Evolutionary conservation across 441 rosid genomes (phyloP).

Genomic region (Jatropha multifida): DNA sequence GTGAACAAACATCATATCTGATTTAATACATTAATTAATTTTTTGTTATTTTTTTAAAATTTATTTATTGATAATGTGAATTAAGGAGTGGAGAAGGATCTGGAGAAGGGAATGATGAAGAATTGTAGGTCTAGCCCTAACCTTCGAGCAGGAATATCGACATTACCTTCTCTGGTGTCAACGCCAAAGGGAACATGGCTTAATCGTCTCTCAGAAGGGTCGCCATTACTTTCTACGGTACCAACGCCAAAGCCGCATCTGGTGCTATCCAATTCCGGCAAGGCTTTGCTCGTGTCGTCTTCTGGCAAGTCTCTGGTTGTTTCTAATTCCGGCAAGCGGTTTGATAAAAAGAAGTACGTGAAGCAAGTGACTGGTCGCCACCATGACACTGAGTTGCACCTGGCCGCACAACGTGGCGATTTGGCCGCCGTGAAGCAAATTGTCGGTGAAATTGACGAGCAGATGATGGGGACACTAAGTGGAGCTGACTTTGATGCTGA

Average conservation of each 20-base stretch:
- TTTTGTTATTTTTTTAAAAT: not conserved
- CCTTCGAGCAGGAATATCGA: not conserved
- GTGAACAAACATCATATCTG: not conserved
- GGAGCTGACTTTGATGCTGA: slow-evolving; percentile 79
- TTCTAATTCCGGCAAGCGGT: slow-evolving; percentile 72
- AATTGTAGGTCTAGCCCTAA: not conserved
- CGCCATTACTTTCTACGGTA: slow-evolving; percentile 34
- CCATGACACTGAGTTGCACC: slow-evolving; percentile 92
- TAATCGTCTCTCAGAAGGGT: slow-evolving; percentile 26
- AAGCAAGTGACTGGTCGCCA: slow-evolving; percentile 94
- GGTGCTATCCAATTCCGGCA: slow-evolving; percentile 60
- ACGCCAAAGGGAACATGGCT: slow-evolving; percentile 27
- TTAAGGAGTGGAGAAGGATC: not conserved
- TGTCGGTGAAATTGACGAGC: slow-evolving; percentile 70
- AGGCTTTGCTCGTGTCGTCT: slow-evolving; percentile 55
- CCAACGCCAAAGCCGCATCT: slow-evolving; percentile 53
- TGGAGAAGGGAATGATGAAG: not conserved
- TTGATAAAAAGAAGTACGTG: slow-evolving; percentile 81
- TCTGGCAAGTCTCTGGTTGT: slow-evolving; percentile 64
- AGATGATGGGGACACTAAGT: slow-evolving; percentile 54
- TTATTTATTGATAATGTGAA: not conserved
- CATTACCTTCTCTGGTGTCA: not conserved
- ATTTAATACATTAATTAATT: not conserved
- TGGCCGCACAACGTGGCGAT: slow-evolving; percentile 84
- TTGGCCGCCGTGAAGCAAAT: slow-evolving; percentile 56